A percentile compares a stretch with the other conserved stretches of the same genome.
Evolutionary conservation across 441 rosid genomes (phyloP).

Genomic region (Kokia cookei): DNA sequence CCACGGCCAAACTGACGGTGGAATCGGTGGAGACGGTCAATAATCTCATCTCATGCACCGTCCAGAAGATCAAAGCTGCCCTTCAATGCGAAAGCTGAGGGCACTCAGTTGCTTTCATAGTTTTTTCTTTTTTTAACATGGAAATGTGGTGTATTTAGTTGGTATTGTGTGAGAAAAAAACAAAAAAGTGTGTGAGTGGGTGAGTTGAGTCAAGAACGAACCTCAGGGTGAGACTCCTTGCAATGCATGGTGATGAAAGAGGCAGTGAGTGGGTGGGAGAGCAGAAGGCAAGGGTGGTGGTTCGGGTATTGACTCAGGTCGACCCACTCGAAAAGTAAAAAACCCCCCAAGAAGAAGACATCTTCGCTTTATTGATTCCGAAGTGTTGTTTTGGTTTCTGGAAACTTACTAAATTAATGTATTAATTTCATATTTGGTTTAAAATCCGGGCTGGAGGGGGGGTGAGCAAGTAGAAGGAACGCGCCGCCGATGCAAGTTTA

Average conservation of each 20-base stretch:
- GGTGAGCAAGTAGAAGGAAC: not conserved
- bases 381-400: not conserved
- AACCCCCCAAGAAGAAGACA: not conserved
- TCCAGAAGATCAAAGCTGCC: conserved; percentile 61
- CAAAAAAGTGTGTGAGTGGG: conserved; percentile 9
- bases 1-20: conserved; percentile 46
- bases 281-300: conserved; percentile 64
- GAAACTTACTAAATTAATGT: too few species aligned
- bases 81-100: conserved; percentile 65
- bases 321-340: conserved; percentile 24
- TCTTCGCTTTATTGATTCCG: not conserved
- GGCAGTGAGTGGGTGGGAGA: not conserved
- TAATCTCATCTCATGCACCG: conserved; percentile 44
- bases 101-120: not conserved
- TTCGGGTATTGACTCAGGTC: conserved; percentile 98
- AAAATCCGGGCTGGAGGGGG: too few species aligned
- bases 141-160: not conserved
- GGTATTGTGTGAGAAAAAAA: not conserved
- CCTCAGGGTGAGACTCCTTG: conserved; percentile 61
- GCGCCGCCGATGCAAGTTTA: not conserved
- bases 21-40: conserved; percentile 60
- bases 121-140: not conserved
- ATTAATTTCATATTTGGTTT: too few species aligned
- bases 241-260: conserved; percentile 30
- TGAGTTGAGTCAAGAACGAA: conserved; percentile 99